Evolutionary conservation across 495 filamentous ascomycete species (phyloP).

Genomic region (Penicillium parvum): DNA sequence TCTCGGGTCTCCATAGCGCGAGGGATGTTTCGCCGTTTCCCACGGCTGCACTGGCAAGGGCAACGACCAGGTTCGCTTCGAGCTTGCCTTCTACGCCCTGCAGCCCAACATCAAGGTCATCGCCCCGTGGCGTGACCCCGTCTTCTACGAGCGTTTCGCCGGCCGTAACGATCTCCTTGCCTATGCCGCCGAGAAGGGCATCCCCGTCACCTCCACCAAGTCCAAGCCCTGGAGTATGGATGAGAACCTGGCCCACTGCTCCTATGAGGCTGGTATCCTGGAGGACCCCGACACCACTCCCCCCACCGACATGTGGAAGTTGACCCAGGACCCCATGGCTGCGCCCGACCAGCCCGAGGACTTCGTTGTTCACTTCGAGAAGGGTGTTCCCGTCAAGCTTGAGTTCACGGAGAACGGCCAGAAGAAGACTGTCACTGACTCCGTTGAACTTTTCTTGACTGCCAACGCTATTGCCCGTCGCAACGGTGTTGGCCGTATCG

Average conservation of each 20-base stretch:
- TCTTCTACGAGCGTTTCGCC: slow-evolving; percentile 77
- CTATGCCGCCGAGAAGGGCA: slow-evolving; percentile 71
- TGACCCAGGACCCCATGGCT: slow-evolving; percentile 67
- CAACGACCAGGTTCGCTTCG: slow-evolving; percentile 85
- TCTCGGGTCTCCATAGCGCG: slow-evolving; percentile 19
- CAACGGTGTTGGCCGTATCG: slow-evolving; percentile 80
- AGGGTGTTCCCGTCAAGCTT: slow-evolving; percentile 77
- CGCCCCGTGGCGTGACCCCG: slow-evolving; percentile 80
- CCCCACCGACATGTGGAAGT: slow-evolving; percentile 80
- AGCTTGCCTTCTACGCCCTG: slow-evolving; percentile 70
- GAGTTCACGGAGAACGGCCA: slow-evolving; percentile 47
- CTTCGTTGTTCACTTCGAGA: slow-evolving; percentile 76
- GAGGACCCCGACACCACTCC: slow-evolving; percentile 53
- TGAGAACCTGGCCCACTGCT: slow-evolving; percentile 88
- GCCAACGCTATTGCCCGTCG: slow-evolving; percentile 73
- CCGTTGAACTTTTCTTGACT: slow-evolving; percentile 73
- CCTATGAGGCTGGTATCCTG: slow-evolving; percentile 75
- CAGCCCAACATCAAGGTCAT: slow-evolving; percentile 79
- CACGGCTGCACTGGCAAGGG: slow-evolving; percentile 87
- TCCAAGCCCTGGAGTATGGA: slow-evolving; percentile 77
- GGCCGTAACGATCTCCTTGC: slow-evolving; percentile 86
- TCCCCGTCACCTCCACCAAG: slow-evolving; percentile 86
- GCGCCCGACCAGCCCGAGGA: slow-evolving; percentile 74
- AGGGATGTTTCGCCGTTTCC: slow-evolving; percentile 53
- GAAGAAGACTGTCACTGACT: slow-evolving; percentile 63